These are phyloP conservation scores for Globisporangium spinosum DNA, from an alignment of 352 stramenopile genomes.

Conservation along the genomic window DNA sequence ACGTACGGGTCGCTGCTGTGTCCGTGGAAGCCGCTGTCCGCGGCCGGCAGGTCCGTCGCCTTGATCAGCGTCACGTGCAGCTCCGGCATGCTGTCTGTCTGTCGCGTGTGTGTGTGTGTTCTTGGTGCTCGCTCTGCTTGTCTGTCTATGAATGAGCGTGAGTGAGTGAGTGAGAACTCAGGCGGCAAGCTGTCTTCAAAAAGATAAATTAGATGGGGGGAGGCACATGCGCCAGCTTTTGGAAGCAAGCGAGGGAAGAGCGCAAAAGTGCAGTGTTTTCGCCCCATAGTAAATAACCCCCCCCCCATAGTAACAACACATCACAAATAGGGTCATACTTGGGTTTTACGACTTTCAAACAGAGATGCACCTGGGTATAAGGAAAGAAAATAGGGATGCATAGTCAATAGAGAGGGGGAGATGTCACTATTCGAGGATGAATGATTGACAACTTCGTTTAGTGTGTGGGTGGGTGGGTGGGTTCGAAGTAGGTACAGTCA, in stretches of 20 bases:
- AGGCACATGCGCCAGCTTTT: background rate
- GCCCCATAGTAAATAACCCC: no score
- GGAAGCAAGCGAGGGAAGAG: background rate
- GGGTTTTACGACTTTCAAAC: background rate
- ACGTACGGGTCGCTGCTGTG: slow-evolving; percentile 76
- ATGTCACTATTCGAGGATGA: background rate
- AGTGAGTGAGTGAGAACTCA: slow-evolving; percentile 14
- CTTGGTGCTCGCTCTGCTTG: background rate
- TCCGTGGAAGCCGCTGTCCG: slow-evolving; percentile 46
- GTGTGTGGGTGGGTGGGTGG: background rate
- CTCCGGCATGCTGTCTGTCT: slow-evolving; percentile 43
- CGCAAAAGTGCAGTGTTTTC: background rate
- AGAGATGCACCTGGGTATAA: background rate
- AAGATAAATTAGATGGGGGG: slow-evolving; percentile 14
- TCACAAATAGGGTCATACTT: background rate
- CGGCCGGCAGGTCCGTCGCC: slow-evolving; percentile 62
- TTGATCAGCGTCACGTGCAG: slow-evolving; percentile 63
- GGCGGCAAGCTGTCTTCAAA: background rate
- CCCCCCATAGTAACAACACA: no score
- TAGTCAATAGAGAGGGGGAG: background rate
- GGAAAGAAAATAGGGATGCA: background rate
- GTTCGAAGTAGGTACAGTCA: background rate
- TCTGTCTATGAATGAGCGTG: background rate
- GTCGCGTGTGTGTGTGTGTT: background rate
- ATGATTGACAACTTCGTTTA: no score